Conservation (phyloP, 371 early-diverging fungal genomes). For the Dinochytrium kinnereticum region DNA sequence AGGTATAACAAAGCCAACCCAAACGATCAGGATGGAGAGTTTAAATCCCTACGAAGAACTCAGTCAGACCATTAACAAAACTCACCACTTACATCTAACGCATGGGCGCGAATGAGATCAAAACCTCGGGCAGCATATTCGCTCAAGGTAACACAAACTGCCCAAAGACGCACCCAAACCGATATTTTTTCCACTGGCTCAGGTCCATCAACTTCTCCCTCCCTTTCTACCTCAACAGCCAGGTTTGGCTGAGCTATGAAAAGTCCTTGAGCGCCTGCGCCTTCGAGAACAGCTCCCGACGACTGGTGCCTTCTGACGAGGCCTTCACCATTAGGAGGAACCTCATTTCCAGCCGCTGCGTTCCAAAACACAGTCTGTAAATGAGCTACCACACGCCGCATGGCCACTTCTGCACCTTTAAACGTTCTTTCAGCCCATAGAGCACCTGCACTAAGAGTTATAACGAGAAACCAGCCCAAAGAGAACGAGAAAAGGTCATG, state of each 20-base stretch:
- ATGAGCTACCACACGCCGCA: neutral
- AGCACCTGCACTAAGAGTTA: slow-evolving; percentile 19
- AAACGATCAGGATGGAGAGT: slow-evolving; percentile 32
- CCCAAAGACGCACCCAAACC: neutral
- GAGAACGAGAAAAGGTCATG: slow-evolving; percentile 50
- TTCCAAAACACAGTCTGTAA: neutral
- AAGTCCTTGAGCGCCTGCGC: neutral
- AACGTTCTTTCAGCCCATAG: slow-evolving; percentile 1
- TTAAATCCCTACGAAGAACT: slow-evolving; percentile 25
- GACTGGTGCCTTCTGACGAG: too few species aligned
- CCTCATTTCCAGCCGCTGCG: neutral
- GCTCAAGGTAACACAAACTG: neutral
- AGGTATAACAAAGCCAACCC: slow-evolving; percentile 47
- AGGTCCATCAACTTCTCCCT: too few species aligned
- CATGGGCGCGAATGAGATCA: neutral
- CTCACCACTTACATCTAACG: neutral
- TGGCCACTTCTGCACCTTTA: neutral
- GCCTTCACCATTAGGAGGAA: too few species aligned
- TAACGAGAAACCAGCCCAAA: slow-evolving; percentile 37
- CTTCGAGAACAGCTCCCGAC: too few species aligned
- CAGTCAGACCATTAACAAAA: neutral
- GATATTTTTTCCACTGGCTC: neutral
- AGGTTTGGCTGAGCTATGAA: too few species aligned
- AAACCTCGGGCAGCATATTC: neutral
- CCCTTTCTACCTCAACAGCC: too few species aligned